Percentiles rank a stretch among this genome's conserved stretches.
These are phyloP conservation scores for Breynia disticha DNA, from an alignment of 441 rosid species.

Conservation along the genomic window DNA sequence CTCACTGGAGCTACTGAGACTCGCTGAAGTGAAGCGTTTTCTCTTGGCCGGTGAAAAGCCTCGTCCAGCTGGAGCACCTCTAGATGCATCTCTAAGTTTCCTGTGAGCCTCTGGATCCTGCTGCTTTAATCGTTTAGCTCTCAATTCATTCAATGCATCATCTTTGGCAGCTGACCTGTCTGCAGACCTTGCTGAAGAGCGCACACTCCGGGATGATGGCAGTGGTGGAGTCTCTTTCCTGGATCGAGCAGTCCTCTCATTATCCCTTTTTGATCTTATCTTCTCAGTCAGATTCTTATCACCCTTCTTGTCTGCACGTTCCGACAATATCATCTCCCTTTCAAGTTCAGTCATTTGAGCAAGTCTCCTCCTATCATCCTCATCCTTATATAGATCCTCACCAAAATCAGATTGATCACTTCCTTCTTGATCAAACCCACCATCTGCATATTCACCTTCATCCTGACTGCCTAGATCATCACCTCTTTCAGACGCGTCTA, in stretches of 20 bases:
- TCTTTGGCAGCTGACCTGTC: conserved; percentile 90
- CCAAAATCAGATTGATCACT: conserved; percentile 87
- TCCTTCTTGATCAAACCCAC: conserved; percentile 54
- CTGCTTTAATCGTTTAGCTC: conserved; percentile 88
- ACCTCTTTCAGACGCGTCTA: conserved; percentile 69
- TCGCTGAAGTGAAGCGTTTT: conserved; percentile 47
- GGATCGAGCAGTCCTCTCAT: conserved; percentile 44
- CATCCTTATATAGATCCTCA: conserved; percentile 82
- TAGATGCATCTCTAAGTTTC: conserved; percentile 66
- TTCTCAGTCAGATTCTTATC: conserved; percentile 81
- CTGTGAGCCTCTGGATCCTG: conserved; percentile 80
- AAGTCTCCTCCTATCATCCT: conserved; percentile 68
- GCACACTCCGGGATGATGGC: conserved; percentile 56
- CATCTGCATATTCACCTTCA: conserved; percentile 52
- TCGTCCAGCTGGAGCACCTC: conserved; percentile 50
- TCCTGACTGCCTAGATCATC: conserved; percentile 59
- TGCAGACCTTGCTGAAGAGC: conserved; percentile 85
- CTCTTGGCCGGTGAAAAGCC: conserved; percentile 56
- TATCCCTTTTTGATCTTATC: conserved; percentile 69
- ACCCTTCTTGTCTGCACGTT: conserved; percentile 88
- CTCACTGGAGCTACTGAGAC: conserved; percentile 71
- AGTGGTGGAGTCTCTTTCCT: conserved; percentile 61
- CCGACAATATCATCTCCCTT: conserved; percentile 82
- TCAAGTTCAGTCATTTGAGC: conserved; percentile 77
- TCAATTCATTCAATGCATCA: conserved; percentile 75